Evolutionary conservation across 2,329 filamentous ascomycete genomes (phyloP).

Genomic region (Trichoderma hamatum): DNA sequence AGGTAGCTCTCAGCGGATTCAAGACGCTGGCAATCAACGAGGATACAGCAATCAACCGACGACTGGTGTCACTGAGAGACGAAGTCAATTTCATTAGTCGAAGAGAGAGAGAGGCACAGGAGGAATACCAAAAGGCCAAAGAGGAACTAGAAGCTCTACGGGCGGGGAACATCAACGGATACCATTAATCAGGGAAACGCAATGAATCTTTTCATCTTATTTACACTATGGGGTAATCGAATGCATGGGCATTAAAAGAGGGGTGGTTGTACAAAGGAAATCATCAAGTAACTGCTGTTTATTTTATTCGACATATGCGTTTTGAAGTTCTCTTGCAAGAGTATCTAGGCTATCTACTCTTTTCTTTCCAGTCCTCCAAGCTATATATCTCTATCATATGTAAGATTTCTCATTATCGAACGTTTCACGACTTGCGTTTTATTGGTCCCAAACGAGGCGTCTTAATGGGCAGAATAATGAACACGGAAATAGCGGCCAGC

Average conservation of each 20-base stretch:
- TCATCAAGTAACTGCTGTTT: slow-evolving; percentile 13
- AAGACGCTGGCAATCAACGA: slow-evolving; percentile 77
- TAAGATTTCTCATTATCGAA: not conserved
- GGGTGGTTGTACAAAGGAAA: slow-evolving; percentile 15
- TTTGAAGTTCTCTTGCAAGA: not conserved
- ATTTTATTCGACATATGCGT: not conserved
- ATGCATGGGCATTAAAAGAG: slow-evolving; percentile 16
- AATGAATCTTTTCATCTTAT: not conserved
- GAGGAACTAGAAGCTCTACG: slow-evolving; percentile 73
- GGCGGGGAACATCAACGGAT: slow-evolving; percentile 41
- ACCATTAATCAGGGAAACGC: slow-evolving; percentile 38
- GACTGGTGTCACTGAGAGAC: slow-evolving; percentile 75
- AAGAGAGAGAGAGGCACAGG: slow-evolving; percentile 88
- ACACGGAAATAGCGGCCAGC: slow-evolving; percentile 52
- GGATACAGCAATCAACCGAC: slow-evolving; percentile 70
- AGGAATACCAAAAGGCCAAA: slow-evolving; percentile 73
- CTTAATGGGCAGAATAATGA: slow-evolving; percentile 55
- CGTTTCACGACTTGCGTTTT: slow-evolving; percentile 35
- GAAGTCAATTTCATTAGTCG: slow-evolving; percentile 80
- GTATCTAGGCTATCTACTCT: not conserved
- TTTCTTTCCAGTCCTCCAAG: not conserved
- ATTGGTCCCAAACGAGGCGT: slow-evolving; percentile 55
- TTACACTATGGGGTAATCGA: slow-evolving; percentile 3
- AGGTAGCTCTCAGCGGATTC: slow-evolving; percentile 72
- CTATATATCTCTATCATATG: not conserved